Base-by-base conservation (phyloP, 306 rosid genomes). In the Gleditsia sinensis region DNA sequence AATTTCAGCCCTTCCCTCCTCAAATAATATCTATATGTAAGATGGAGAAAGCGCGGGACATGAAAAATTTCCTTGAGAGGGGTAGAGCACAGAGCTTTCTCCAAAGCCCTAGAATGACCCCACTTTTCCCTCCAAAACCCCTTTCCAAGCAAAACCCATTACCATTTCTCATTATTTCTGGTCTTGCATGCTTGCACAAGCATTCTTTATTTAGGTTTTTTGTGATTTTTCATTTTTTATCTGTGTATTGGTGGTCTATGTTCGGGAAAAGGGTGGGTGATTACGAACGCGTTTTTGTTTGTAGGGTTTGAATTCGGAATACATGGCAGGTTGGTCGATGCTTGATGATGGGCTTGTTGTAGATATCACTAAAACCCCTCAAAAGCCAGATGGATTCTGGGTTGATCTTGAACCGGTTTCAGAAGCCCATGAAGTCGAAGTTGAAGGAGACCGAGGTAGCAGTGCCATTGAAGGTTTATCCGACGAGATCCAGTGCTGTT, bases 321-420 rank as follows among this genome's bases (percentile, higher is more conserved):
- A 71, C 63, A 87, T 89, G 88, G 81, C 90, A 81, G 83, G 88
- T 78, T 82, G 84, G 87, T 78, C 69, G 79, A 30, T 69, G 84
- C 24, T 69, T 8, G 74, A 72, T 37, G 87, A 53, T 0, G 61
- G 36, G 61, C 78, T 58, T 27, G 53, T 10, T 48, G 16, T 60
- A 50, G 84, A 79, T 75, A 58, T 70, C 66, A 34, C 34, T 14
- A 46, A 68, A 27, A 5, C 71, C 64, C 59, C 59, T 11, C 24
- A 64, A 7, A 60, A 78, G 80, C 74, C 66, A 1, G 63, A 20
- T 24, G 37, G 63, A 27, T 53, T 65, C 10, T 62, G n/a, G n/a
- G 75, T 73, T 46, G 83, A 84, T 69, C 55, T 72, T 6, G 73
- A 68, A 56, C 60, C 62, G 34, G 23, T 3, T 77, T 64, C 84